These are phyloP conservation scores for Trametes pubescens DNA, from an alignment of 1,284 basidiomycete species.

Conservation along the genomic window DNA sequence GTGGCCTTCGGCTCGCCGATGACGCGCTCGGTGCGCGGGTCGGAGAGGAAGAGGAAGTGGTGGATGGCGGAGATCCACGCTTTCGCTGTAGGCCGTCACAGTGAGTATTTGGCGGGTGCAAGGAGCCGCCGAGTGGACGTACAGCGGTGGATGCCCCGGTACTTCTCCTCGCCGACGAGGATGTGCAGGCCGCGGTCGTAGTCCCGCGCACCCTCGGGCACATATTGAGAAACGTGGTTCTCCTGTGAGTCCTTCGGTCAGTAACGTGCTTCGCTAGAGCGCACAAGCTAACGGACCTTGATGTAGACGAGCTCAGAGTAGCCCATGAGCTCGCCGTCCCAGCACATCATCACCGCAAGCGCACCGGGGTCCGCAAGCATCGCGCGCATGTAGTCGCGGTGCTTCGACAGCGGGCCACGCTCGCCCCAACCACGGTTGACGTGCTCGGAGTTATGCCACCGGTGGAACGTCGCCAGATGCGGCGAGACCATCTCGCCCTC, in stretches of 20 bases:
- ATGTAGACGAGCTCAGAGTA: constrained; percentile 61
- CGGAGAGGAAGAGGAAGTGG: constrained; percentile 59
- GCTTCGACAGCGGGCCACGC: constrained; percentile 56
- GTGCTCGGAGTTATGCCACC: constrained; percentile 61
- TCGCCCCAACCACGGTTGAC: constrained; percentile 62
- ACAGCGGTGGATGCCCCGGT: constrained; percentile 54
- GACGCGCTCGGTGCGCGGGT: constrained; percentile 54
- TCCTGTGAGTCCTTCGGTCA: constrained; percentile 40
- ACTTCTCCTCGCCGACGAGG: constrained; percentile 58
- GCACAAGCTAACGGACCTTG: constrained; percentile 46
- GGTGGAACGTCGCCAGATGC: constrained; percentile 58
- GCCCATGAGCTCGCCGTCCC: constrained; percentile 62
- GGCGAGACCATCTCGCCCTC: constrained; percentile 34
- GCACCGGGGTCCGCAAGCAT: constrained; percentile 52
- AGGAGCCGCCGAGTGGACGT: constrained; percentile 29
- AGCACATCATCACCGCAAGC: constrained; percentile 57
- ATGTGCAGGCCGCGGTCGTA: constrained; percentile 61
- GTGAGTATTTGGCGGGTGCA: too few relatives aligned
- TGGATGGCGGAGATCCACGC: constrained; percentile 55
- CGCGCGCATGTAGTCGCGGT: constrained; percentile 52
- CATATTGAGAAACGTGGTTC: constrained; percentile 52
- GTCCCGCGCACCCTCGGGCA: constrained; percentile 50
- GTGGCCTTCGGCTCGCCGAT: constrained; percentile 55
- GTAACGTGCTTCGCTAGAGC: neutral
- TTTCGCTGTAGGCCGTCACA: too few relatives aligned